Evolutionary conservation across 176 grass and related monocot species (phyloP), one percentile per base, ranked within the genome.

Genomic region (Oryza coarctata): DNA sequence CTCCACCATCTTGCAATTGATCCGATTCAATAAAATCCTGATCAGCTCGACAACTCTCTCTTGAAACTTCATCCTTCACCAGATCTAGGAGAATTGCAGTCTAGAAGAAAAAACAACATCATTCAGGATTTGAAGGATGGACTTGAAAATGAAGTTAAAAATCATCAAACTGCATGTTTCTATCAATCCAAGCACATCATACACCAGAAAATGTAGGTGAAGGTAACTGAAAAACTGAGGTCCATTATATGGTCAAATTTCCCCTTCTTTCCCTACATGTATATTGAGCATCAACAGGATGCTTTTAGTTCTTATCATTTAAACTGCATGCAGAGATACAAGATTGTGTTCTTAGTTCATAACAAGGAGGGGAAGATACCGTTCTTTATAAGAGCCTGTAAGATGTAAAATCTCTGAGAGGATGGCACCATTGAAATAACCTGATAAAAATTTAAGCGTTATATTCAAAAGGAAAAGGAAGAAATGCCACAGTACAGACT

Each of bases 71-170:
- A 4, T 80, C 86, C 71, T 78, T 97, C 77, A 94, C 90, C 49
- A 91, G 69, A 86, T 97, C 94, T 39, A 97, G 63, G 68, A 97
- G 90, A 94, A 97, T 88, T 78, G 92, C 90, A 81, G 82, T 93
- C 94, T 98, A 63, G 71, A 77, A 91, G 49, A 83, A 85, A 49
- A 87, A 33, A 12, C 36, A 76, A 45, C 78, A 83, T n/a, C 69
- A 66, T 39, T 62, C 34, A 84, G 33, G 76, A 78, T 84, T 80
- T 31, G 17, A 63, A 71, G 38, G 17, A 65, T 44, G 20, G 20
- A 71, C 4, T 75, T 25, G 20, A 60, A 55, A 75, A 85, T 30
- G 12, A 41, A 69, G 3, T 26, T 41, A 55, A 55, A 73, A 57
- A 38, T 40, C 49, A 17, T 69, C 25, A 23, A 57, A 25, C 22